Conservation (phyloP, 2,329 filamentous ascomycete species). For the Cladosporium sp. region DNA sequence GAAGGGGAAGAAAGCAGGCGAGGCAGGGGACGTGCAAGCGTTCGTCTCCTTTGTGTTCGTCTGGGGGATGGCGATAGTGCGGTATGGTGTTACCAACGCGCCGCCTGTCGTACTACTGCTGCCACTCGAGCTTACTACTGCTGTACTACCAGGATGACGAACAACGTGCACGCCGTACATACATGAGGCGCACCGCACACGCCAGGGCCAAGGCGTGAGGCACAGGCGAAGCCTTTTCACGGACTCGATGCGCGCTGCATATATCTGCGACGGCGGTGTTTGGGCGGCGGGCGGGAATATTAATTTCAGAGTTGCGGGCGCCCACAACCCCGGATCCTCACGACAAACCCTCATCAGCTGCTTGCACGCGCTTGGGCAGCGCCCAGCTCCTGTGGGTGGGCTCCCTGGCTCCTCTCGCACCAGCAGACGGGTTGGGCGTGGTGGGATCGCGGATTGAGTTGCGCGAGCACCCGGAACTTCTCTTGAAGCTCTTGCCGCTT, state of each 20-base stretch:
- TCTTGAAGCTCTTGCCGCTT: slow-evolving; percentile 11
- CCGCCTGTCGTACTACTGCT: neutral
- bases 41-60: neutral
- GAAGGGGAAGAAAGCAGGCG: neutral
- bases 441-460: slow-evolving; percentile 6
- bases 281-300: slow-evolving; percentile 8
- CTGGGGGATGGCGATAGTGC: neutral
- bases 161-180: neutral
- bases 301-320: slow-evolving; percentile 10
- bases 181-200: neutral
- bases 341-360: neutral
- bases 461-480: neutral
- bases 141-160: neutral
- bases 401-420: neutral
- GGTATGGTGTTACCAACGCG: neutral
- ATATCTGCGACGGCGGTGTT: neutral
- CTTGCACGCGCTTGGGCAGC: neutral
- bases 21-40: neutral
- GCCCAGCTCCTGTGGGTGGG: neutral
- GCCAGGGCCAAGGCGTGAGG: slow-evolving; percentile 2
- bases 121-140: neutral
- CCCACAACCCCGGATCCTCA: slow-evolving; percentile 19
- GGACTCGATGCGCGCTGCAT: neutral
- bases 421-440: slow-evolving; percentile 6
- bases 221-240: slow-evolving; percentile 8